These are phyloP conservation scores for Ulota crispa DNA, from an alignment of 225 moss, liverwort and hornwort genomes.

Conservation along the genomic window DNA sequence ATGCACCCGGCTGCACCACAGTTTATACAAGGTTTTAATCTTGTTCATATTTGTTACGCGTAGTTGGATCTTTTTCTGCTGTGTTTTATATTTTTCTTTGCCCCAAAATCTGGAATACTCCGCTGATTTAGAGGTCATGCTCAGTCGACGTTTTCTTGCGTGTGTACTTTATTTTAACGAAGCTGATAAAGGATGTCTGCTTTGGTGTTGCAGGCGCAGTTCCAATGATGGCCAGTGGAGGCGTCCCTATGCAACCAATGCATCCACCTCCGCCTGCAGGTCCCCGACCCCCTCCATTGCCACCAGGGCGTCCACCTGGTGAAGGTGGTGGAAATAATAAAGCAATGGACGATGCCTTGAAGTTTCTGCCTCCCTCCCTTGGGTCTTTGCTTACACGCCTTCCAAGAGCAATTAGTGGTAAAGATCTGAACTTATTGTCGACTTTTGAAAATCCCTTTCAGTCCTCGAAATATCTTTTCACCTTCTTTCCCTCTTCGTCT, in stretches of 20 bases:
- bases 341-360: slow-evolving; percentile 71
- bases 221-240: slow-evolving; percentile 61
- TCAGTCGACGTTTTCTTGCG: not conserved
- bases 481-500: not conserved
- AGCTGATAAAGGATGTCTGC: slow-evolving; percentile 13
- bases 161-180: not conserved
- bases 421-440: slow-evolving; percentile 14
- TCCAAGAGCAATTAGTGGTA: slow-evolving; percentile 74
- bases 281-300: slow-evolving; percentile 79
- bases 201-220: slow-evolving; percentile 41
- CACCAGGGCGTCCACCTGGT: slow-evolving; percentile 84
- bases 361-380: slow-evolving; percentile 69
- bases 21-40: slow-evolving; percentile 46
- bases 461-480: not conserved
- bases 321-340: slow-evolving; percentile 64
- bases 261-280: slow-evolving; percentile 67
- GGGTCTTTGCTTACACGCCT: slow-evolving; percentile 81
- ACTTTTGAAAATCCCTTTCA: not conserved
- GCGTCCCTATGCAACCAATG: slow-evolving; percentile 64
- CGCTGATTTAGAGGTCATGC: not conserved
- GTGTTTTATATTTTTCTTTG: not conserved
- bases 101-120: not conserved
- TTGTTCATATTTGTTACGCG: not conserved
- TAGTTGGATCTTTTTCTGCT: not conserved
- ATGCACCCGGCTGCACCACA: slow-evolving; percentile 56